These are phyloP conservation scores for Fusarium succisae DNA, from an alignment of 2,329 filamentous ascomycete genomes.

Conservation along the genomic window DNA sequence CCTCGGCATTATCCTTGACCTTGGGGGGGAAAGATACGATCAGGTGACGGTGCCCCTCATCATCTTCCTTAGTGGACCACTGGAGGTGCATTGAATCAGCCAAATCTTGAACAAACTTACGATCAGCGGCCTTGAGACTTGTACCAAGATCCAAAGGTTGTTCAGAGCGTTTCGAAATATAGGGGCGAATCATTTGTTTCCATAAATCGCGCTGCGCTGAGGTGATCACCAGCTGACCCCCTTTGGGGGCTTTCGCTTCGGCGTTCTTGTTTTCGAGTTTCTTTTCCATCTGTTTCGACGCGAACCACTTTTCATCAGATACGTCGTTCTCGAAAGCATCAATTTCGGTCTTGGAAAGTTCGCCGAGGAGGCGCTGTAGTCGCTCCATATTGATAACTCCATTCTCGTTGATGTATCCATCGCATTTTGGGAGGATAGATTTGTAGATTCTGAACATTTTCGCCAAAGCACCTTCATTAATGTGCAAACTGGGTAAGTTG, in stretches of 20 bases:
- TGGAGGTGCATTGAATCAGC: slow-evolving; percentile 69
- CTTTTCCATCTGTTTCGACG: slow-evolving; percentile 80
- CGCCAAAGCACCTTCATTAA: slow-evolving; percentile 96
- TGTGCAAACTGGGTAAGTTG: slow-evolving; percentile 94
- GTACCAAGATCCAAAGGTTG: slow-evolving; percentile 77
- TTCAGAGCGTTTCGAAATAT: slow-evolving; percentile 74
- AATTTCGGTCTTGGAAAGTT: slow-evolving; percentile 88
- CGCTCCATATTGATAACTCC: slow-evolving; percentile 90
- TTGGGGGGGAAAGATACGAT: slow-evolving; percentile 60
- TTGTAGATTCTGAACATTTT: slow-evolving; percentile 99
- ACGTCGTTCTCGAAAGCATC: slow-evolving; percentile 93
- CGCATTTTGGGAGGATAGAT: slow-evolving; percentile 82
- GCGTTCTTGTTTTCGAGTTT: slow-evolving; percentile 67
- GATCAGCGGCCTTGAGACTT: slow-evolving; percentile 81
- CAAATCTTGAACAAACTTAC: slow-evolving; percentile 91
- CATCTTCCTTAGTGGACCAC: slow-evolving; percentile 67
- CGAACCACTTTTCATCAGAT: slow-evolving; percentile 90
- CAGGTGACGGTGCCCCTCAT: slow-evolving; percentile 63
- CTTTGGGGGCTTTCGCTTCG: slow-evolving; percentile 62
- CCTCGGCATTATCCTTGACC: slow-evolving; percentile 48
- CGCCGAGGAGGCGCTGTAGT: slow-evolving; percentile 79
- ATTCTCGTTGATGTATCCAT: slow-evolving; percentile 95
- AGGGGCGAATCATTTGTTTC: slow-evolving; percentile 81
- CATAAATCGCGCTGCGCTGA: slow-evolving; percentile 84
- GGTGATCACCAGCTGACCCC: slow-evolving; percentile 75